A percentile compares a stretch with the other conserved stretches of the same genome.
Evolutionary conservation across 352 stramenopile genomes (phyloP).

Genomic region (Aphanomyces euteiches): DNA sequence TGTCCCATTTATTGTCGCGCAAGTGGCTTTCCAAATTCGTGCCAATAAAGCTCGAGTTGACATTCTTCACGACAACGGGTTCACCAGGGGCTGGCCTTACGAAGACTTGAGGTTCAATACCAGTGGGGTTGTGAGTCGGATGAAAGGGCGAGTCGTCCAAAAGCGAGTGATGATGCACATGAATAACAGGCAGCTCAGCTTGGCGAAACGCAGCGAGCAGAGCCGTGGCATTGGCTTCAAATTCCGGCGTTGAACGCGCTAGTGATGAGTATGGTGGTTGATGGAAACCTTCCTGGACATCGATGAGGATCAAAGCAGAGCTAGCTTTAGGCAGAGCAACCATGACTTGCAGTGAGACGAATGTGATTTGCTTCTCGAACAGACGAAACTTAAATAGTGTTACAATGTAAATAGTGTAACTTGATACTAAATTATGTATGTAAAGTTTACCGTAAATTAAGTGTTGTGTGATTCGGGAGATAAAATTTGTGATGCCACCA

Average conservation of each 20-base stretch:
- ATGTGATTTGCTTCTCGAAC: not conserved
- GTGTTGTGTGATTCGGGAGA: no score
- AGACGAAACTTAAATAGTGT: no score
- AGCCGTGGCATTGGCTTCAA: not conserved
- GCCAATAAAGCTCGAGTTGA: slow-evolving; percentile 13
- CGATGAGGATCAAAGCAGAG: not conserved
- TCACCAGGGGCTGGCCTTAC: not conserved
- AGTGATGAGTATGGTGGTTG: not conserved
- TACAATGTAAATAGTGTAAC: not conserved
- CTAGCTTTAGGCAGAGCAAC: not conserved
- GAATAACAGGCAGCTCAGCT: not conserved
- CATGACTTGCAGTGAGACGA: not conserved
- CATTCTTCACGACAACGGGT: slow-evolving; percentile 1
- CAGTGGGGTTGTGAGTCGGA: not conserved
- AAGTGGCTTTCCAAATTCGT: not conserved
- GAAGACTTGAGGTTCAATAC: not conserved
- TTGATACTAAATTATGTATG: no score
- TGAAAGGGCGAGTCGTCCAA: not conserved
- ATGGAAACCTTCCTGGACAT: slow-evolving; percentile 10
- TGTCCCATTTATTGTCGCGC: not conserved
- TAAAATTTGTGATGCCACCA: no score
- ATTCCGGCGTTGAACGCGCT: not conserved
- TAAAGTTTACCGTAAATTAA: no score
- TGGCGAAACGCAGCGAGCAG: not conserved
- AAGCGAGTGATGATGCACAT: slow-evolving; percentile 1